These are phyloP conservation scores for Fusarium duplospermum DNA, from an alignment of 2,329 filamentous ascomycete species.

Conservation along the genomic window DNA sequence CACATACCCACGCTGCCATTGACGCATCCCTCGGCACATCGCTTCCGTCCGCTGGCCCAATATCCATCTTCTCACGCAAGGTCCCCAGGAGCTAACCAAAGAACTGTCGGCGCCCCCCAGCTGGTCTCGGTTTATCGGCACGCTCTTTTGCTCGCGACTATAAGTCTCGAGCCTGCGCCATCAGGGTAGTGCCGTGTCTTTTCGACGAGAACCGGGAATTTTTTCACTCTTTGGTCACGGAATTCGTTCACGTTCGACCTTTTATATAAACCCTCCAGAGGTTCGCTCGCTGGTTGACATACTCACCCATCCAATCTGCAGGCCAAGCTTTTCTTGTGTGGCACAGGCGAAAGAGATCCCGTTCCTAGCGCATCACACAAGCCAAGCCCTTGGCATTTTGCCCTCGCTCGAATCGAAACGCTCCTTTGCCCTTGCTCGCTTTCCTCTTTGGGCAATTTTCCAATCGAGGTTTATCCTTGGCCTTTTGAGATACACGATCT, in stretches of 20 bases:
- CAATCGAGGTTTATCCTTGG: slow-evolving; percentile 28
- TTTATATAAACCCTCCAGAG: slow-evolving; percentile 16
- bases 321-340: slow-evolving; percentile 11
- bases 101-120: slow-evolving; percentile 4
- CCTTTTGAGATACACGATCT: slow-evolving; percentile 24
- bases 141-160: no score
- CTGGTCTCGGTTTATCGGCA: slow-evolving; percentile 11
- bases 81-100: slow-evolving; percentile 24
- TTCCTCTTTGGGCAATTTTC: slow-evolving; percentile 35
- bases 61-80: no score
- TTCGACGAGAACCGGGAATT: not conserved
- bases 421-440: slow-evolving; percentile 25
- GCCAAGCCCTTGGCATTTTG: slow-evolving; percentile 28
- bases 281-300: slow-evolving; percentile 13
- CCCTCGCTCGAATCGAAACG: slow-evolving; percentile 31
- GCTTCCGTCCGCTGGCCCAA: slow-evolving; percentile 27
- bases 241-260: no score
- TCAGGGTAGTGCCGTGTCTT: slow-evolving; percentile 28
- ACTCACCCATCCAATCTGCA: not conserved
- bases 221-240: not conserved
- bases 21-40: slow-evolving; percentile 38
- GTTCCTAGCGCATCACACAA: slow-evolving; percentile 15
- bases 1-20: slow-evolving; percentile 23
- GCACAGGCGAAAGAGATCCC: not conserved
- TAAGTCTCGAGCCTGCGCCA: slow-evolving; percentile 28